phyloP scores from a whole-genome alignment of 2,329 filamentous ascomycete species.

The Exserohilum rostratum region DNA sequence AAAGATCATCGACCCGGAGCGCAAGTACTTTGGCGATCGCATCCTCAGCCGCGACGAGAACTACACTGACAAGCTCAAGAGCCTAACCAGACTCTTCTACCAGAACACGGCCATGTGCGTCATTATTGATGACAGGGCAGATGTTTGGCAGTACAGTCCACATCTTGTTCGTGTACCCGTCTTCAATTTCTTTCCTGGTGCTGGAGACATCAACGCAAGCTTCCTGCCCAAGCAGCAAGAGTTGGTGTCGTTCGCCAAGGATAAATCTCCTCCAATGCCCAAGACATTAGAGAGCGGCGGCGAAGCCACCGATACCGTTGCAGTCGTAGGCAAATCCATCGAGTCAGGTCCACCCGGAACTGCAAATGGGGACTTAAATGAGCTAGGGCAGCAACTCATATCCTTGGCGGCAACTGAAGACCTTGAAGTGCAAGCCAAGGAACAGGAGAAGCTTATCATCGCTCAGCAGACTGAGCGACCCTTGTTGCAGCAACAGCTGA shows the following conservation, averaged over 20 bases:
- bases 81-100: constrained; percentile 86
- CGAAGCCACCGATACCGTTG: constrained; percentile 20
- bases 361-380: constrained; percentile 58
- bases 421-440: constrained; percentile 76
- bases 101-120: constrained; percentile 99
- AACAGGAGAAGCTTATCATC: constrained; percentile 85
- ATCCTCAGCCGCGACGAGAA: constrained; percentile 98
- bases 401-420: constrained; percentile 76
- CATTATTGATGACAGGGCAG: constrained; percentile 95
- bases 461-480: constrained; percentile 90
- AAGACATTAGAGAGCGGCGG: constrained; percentile 23
- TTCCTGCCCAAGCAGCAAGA: constrained; percentile 79
- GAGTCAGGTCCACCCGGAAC: constrained; percentile 23
- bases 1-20: constrained; percentile 87
- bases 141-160: constrained; percentile 92
- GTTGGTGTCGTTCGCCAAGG: constrained; percentile 35
- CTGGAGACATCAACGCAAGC: constrained; percentile 97
- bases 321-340: constrained; percentile 31
- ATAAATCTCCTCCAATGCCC: constrained; percentile 22
- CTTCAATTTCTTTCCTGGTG: constrained; percentile 97
- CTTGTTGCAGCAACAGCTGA: constrained; percentile 87
- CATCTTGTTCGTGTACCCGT: constrained; percentile 95
- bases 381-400: constrained; percentile 76
- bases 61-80: constrained; percentile 89
- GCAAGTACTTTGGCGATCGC: constrained; percentile 88